Evolutionary conservation across 2,329 filamentous ascomycete genomes (phyloP), one percentile per base, ranked within the genome.

Genomic region (Tricladium varicosporioides): DNA sequence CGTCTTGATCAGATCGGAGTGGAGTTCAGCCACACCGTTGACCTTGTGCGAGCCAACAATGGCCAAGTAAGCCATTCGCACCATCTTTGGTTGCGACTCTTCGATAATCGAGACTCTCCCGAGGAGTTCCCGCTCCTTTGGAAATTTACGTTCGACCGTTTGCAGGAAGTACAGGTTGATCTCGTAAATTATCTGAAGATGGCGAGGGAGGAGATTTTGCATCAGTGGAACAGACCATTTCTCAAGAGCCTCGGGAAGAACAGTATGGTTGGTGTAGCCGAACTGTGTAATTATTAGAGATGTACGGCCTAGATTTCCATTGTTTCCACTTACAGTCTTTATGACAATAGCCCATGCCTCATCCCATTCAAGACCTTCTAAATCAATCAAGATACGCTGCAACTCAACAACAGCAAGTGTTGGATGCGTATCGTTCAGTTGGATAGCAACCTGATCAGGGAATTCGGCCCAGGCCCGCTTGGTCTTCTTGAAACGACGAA

Each of bases 21-120:
- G 94, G 63, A 99, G 78, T 76, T 99, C 94, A 33, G 94, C 94
- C 36, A 99, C 94, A 72, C 94, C 94, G 66, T 99, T 99, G 78
- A 99, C 92, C 79, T 97, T 99, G 84, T 97, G 94, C 36, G 94
- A 97, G 48, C 94, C 94, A 67, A 99, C 92, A 70, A 97, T 89
- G 61, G 94, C 94, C 51, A 99, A 78, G 74, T 84, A 94, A 1
- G 94, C 94, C 94, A 99, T 99, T 72, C 93, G 89, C 60, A 99
- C 87, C 90, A 97, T 96, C 83, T 97, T 96, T 45, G 92, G 91
- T 72, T 95, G 88, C 5, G 90, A 92, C 74, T 99, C 94, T 73
- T 99, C 94, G 58, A 99, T 96, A 69, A 99, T 95, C 5, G 93
- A 97, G n/a, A 97, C 92, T 40, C 91, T 83, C 13, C 80, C 72